phyloP scores from a whole-genome alignment of 805 yeast genomes.

The Scheffersomyces coipomensis region DNA sequence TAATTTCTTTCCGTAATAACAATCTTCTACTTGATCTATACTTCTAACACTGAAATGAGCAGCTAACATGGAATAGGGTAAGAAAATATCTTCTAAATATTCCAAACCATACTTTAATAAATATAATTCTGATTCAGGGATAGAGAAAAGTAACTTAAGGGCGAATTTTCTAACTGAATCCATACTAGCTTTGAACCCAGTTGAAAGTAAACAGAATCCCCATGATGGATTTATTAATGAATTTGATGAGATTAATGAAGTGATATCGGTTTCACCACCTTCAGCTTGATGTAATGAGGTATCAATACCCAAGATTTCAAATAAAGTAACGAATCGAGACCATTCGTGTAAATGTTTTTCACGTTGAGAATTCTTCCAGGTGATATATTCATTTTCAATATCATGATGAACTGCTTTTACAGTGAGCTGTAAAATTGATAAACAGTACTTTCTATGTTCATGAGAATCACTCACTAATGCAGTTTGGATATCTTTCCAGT shows the following conservation, averaged over 20 bases:
- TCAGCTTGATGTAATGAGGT: conserved; percentile 83
- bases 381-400: conserved; percentile 33
- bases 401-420: conserved; percentile 45
- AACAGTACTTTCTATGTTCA: conserved; percentile 66
- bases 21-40: conserved; percentile 27
- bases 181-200: conserved; percentile 74
- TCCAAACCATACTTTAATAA: conserved; percentile 32
- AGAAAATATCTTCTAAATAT: conserved; percentile 47
- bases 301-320: conserved; percentile 80
- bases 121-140: conserved; percentile 45
- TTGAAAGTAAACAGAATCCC: conserved; percentile 70
- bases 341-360: conserved; percentile 50
- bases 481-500: conserved; percentile 58
- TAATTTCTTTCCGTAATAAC: conserved; percentile 60
- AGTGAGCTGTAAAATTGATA: conserved; percentile 64
- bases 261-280: conserved; percentile 68
- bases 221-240: conserved; percentile 64
- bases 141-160: conserved; percentile 51
- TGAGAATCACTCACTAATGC: conserved; percentile 57
- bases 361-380: conserved; percentile 37
- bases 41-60: conserved; percentile 50
- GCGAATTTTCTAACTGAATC: conserved; percentile 73
- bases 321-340: conserved; percentile 71
- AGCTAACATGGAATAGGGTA: conserved; percentile 65
- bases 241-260: conserved; percentile 46